Base-by-base conservation (phyloP, 2,329 filamentous ascomycete genomes). In the Fusarium caatingaense region DNA sequence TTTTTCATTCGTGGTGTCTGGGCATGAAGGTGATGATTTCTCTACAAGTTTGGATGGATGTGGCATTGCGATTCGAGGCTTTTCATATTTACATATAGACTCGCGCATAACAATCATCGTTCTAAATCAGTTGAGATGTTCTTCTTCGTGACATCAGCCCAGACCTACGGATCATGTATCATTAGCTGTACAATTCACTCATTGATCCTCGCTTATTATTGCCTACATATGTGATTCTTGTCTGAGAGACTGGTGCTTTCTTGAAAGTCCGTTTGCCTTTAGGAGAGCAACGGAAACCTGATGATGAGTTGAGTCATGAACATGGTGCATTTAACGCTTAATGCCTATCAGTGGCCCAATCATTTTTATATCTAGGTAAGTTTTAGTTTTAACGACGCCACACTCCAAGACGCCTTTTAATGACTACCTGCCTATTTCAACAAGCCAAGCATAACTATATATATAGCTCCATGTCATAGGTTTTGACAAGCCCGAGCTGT, bases 71-170 rank as follows among this genome's bases (percentile, higher is more conserved):
- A 72, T 74, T 57, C 64, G 72, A 69, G 71, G 53, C 71, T 75
- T 73, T 73, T 71, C 65, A 68, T 67, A 66, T 62, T 71, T 73
- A 28, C 28, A 69, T 66, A 77, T 80, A 79, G 77, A 79, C 76
- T 77, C 72, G 74, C 74, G 76, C 76, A 76, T 75, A 74, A 75
- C 70, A 76, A 76, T 74, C 71, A 74, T 75, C 66, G 56, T 76
- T 74, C 64, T 67, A 72, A 75, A 72, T 60, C 71, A 60, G 69
- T 56, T 59, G 61, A 74, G 56, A 56, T 56, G 42, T 68, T 68
- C 58, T 58, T 55, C 51, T 40, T 25, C 46, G 58, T 75, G 69
- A 75, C 59, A 48, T 47, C 58, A 57, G 48, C 46, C 62, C 57
- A 49, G 56, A 54, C 45, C 57, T 34, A 45, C 62, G 56, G 57